phyloP scores from a whole-genome alignment of 2,329 filamentous ascomycete species.

The Ophiosphaerella herpotricha region DNA sequence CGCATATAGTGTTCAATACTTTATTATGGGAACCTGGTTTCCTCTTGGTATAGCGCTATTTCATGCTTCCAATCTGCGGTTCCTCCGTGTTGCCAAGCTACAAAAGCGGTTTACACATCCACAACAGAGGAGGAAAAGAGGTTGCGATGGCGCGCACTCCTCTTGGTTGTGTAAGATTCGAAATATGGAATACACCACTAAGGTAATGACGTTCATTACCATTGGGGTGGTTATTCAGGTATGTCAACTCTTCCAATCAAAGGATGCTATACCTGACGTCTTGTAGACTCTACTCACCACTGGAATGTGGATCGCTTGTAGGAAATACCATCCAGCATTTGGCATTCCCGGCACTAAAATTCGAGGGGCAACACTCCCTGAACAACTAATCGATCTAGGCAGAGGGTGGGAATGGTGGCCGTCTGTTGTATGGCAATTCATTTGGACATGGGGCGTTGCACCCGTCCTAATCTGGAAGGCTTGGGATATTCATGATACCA shows the following conservation, averaged over 20 bases:
- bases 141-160: not conserved
- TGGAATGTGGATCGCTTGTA: constrained; percentile 15
- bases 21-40: constrained; percentile 24
- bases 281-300: constrained; percentile 7
- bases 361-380: constrained; percentile 11
- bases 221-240: constrained; percentile 9
- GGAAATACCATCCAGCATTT: constrained; percentile 23
- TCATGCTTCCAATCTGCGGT: constrained; percentile 20
- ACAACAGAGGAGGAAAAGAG: not conserved
- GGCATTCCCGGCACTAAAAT: constrained; percentile 20
- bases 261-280: not conserved
- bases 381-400: constrained; percentile 19
- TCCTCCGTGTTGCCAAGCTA: constrained; percentile 18
- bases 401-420: constrained; percentile 30
- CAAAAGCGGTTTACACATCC: constrained; percentile 14
- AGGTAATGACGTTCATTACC: constrained; percentile 1
- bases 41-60: constrained; percentile 26
- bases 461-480: constrained; percentile 19
- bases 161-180: constrained; percentile 7
- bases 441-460: constrained; percentile 26
- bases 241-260: not conserved
- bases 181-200: constrained; percentile 4
- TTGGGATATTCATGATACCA: constrained; percentile 17
- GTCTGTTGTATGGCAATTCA: constrained; percentile 21
- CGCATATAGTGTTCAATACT: constrained; percentile 21